Evolutionary conservation across 106 monocot species (phyloP), one percentile per base, ranked within the genome.

Genomic region (Phalaenopsis equestris): DNA sequence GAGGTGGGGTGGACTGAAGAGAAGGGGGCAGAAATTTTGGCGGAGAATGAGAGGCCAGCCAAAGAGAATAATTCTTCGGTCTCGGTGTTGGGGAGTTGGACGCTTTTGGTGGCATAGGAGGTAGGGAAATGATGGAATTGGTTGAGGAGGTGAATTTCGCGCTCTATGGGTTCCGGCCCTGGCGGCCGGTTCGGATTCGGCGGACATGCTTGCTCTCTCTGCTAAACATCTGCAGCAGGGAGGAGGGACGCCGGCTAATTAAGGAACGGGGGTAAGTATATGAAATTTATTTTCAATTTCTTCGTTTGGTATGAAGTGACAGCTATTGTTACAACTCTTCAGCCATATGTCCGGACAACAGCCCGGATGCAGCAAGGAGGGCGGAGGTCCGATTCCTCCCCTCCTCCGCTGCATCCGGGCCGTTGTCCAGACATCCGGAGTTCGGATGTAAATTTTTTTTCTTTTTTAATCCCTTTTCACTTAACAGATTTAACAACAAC

Each of bases 111-210:
- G 92, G 90, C 48, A 89, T 90, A 89, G 93, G 94, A 86, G 90
- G 83, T 48, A 92, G 93, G 79, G 96, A 97, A 86, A 97, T 97
- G 96, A 97, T 97, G 96, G 96, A 94, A 81, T 90, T 89, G 73
- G 89, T 89, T 8, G 97, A 97, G 73, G 97, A 97, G 84, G 97
- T 92, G 8, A 90, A 92, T 81, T 97, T 92, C 64, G 94, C 97
- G 18, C 83, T 97, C 19, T 94, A 94, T 52, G 97, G 97, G 80
- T 72, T 97, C 72, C 85, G 92, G 64, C 79, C 76, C 57, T 81
- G 90, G 47, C 90, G 90, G 79, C 90, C 92, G 17, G 72, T 61
- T 72, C 83, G 94, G 86, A 86, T 87, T 73, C 86, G 87, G 57
- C 70, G 90, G 75, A 79, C 92, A 1, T 92, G 97, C 77, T 81